Base-by-base conservation (phyloP, 768 basidiomycete species). In the Mycena vulgaris region DNA sequence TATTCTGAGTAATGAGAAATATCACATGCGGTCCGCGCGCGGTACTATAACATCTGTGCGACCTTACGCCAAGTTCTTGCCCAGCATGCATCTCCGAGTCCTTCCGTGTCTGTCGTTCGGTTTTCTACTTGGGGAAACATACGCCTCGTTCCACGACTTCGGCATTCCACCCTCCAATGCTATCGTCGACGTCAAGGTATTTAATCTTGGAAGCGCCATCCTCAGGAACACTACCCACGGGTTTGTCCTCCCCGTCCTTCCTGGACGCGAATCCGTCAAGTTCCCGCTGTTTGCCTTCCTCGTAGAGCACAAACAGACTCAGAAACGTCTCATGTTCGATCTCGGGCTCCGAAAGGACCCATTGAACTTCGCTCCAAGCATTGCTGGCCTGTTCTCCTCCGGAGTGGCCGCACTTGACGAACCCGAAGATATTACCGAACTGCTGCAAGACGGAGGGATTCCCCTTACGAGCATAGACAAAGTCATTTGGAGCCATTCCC, bases 401-500 rank as follows among this genome's bases (percentile, higher is more conserved):
- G 57, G 59, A 10, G 11, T 27, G 13, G 3, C 49, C n/a, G 9
- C 25, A n/a, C 1, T 68, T 17, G 28, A 62, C 13, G 3, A 25
- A 17, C 10, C 25, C 40, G 65, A 60, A 21, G 66, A 65, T 48
- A 67, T 74, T 5, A 63, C 59, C 1, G 67, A 66, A 8, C 28
- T 64, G 11, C 59, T 74, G 25, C 28, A 60, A 17, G 70, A 45
- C 8, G 73, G 70, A 16, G 70, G 65, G 3, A 60, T 68, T 19
- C 17, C 71, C 3, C 63, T 72, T 14, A 40, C 33, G 7, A 72
- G 66, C 31, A 72, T 72, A 27, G 57, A 59, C 8, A 25, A 49
- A 10, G 67, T 72, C 2, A 28, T 72, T 45, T 72, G 71, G 70
- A 72, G 70, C 65, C n/a, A n/a, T n/a, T n/a, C n/a, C n/a, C n/a